Evolutionary conservation across 2,329 filamentous ascomycete genomes (phyloP).

Genomic region (Neonectria ditissima): DNA sequence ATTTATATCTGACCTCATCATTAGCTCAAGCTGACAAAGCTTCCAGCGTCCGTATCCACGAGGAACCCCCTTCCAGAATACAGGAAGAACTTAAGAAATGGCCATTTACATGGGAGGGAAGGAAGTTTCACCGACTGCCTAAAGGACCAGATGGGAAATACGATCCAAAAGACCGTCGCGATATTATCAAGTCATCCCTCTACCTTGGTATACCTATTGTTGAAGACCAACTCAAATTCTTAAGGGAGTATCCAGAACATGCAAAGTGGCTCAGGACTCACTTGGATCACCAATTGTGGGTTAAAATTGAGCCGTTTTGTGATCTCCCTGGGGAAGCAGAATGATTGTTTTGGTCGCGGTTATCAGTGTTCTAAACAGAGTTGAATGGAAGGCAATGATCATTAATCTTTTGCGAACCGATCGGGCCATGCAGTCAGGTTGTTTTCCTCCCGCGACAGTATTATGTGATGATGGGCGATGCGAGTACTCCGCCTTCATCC

Average conservation of each 20-base stretch:
- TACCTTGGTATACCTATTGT: not conserved
- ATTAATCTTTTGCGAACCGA: not conserved
- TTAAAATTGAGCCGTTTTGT: constrained; percentile 18
- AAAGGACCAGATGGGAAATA: constrained; percentile 24
- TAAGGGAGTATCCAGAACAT: constrained; percentile 27
- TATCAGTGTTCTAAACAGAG: not conserved
- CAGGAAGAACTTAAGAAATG: constrained; percentile 29
- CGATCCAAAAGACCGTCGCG: constrained; percentile 3
- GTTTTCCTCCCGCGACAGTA: not conserved
- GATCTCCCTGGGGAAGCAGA: not conserved
- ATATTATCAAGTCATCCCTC: constrained; percentile 20
- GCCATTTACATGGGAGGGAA: constrained; percentile 28
- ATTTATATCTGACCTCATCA: not conserved
- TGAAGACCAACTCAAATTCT: constrained; percentile 6
- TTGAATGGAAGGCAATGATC: not conserved
- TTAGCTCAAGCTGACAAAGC: constrained; percentile 14
- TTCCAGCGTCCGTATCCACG: constrained; percentile 13
- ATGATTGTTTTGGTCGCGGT: not conserved
- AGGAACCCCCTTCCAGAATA: constrained; percentile 22
- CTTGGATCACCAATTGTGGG: constrained; percentile 12
- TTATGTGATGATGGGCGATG: not conserved
- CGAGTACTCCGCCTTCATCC: no score
- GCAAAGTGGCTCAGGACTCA: constrained; percentile 22
- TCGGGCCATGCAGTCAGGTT: not conserved
- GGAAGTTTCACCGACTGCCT: constrained; percentile 16